phyloP scores from a whole-genome alignment of 2,329 filamentous ascomycete genomes.

The Calonectria fujianensis region DNA sequence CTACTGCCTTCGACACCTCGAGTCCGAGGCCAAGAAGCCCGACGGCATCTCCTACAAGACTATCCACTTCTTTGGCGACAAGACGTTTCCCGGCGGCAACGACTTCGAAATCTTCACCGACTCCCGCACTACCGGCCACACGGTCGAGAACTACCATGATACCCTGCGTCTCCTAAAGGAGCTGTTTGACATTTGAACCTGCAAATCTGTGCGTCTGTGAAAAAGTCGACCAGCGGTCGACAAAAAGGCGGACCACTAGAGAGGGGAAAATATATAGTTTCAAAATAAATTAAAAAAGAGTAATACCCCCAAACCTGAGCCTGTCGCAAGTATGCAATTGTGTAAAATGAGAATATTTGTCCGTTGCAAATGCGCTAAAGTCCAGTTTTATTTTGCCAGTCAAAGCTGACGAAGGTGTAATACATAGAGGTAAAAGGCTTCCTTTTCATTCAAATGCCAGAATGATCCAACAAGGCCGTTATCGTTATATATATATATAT shows the following conservation, averaged over 20 bases:
- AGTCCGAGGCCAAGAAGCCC: slow-evolving; percentile 82
- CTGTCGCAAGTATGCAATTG: neutral
- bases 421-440: slow-evolving; percentile 39
- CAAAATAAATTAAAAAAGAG: neutral
- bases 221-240: neutral
- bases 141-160: slow-evolving; percentile 87
- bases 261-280: slow-evolving; percentile 42
- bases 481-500: slow-evolving; percentile 39
- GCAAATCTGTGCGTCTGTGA: neutral
- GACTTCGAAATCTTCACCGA: slow-evolving; percentile 96
- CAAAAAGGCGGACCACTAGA: neutral
- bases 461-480: slow-evolving; percentile 27
- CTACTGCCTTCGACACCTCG: slow-evolving; percentile 92
- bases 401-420: neutral
- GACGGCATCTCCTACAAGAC: slow-evolving; percentile 86
- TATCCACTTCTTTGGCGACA: slow-evolving; percentile 99
- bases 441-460: neutral
- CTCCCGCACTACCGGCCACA: slow-evolving; percentile 87
- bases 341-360: neutral
- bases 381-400: neutral
- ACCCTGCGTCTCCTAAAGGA: slow-evolving; percentile 88
- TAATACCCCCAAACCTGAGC: neutral
- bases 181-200: slow-evolving; percentile 79
- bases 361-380: neutral
- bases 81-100: slow-evolving; percentile 92